Evolutionary conservation across 768 basidiomycete genomes (phyloP), one percentile per base, ranked within the genome.

Genomic region (Agaricus subrufescens): DNA sequence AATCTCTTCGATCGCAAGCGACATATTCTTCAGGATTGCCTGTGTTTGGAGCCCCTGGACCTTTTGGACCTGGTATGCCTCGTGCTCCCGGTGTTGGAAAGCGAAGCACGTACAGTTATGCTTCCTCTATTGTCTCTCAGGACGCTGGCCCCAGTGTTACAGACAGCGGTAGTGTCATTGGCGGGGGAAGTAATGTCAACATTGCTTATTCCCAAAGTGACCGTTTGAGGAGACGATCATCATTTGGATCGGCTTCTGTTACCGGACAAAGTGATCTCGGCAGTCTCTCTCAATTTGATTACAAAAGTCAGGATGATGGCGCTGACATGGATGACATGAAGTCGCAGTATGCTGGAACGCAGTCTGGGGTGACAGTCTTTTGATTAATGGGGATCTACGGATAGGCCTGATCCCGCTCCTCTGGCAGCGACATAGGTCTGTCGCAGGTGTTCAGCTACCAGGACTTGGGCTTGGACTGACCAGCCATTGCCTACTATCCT

Each of bases 1-100:
- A 97, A 67, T 98, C 96, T 3, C 82, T 98, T 46, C 87, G 94
- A 53, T 98, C 96, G 2, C 97, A 99, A 70, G 95, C 96, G 0
- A 94, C 93, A 0, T 95, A 97, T 67, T 90, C 94, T 2, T 94
- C 94, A 9, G 91, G 92, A 26, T 75, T 96, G 30, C 94, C 94
- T 14, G 83, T 91, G 79, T 95, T 94, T 65, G 78, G 83, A 50
- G 73, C 80, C 29, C 79, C 79, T 61, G 83, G 86, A 46, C 85
- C 86, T 10, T 91, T 88, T 64, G 84, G 87, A 46, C 77, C 85
- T 47, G 82, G 82, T 11, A 73, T 84, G 50, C 81, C 84, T 56
- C 82, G 91, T 26, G 81, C 82, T 15, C 75, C 75, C 43, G 80
- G 82, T 57, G 84, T 81, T 39, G 80, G 79, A 4, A 94, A 92